A percentile compares a stretch with the other conserved stretches of the same genome.
phyloP scores from a whole-genome alignment of 805 yeast genomes.

The Monosporozyma unispora region DNA sequence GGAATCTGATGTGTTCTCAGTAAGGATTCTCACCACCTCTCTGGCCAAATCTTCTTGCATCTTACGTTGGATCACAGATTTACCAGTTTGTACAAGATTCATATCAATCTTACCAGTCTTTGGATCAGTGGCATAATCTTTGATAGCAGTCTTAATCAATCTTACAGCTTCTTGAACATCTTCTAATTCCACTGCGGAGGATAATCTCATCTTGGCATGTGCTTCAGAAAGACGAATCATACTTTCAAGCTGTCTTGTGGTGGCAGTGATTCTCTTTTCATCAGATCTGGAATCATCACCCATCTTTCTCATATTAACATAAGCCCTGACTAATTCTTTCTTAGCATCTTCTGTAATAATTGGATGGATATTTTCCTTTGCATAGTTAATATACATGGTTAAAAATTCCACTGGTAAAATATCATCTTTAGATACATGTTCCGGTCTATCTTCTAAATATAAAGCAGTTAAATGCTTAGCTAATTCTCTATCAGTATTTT shows the following conservation, averaged over 20 bases:
- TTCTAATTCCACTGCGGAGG: conserved; percentile 55
- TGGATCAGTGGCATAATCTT: conserved; percentile 98
- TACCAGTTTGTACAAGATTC: conserved; percentile 96
- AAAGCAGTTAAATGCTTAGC: conserved; percentile 86
- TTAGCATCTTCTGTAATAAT: conserved; percentile 71
- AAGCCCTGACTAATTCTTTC: conserved; percentile 72
- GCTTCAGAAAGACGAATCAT: conserved; percentile 94
- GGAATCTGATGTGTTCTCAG: conserved; percentile 38
- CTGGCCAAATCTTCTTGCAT: conserved; percentile 63
- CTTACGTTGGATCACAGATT: conserved; percentile 76
- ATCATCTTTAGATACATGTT: conserved; percentile 56
- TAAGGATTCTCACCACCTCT: conserved; percentile 48
- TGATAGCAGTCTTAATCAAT: conserved; percentile 84
- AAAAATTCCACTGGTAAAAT: conserved; percentile 79
- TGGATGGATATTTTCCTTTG: conserved; percentile 82
- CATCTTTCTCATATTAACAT: conserved; percentile 86
- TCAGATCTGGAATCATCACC: conserved; percentile 85
- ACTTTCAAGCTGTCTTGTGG: conserved; percentile 92
- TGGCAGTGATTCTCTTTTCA: conserved; percentile 92
- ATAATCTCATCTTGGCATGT: conserved; percentile 91
- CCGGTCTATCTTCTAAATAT: conserved; percentile 83
- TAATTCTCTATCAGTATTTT: conserved; percentile 68
- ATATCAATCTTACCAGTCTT: conserved; percentile 92
- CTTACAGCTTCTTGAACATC: conserved; percentile 94
- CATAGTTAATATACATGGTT: conserved; percentile 85